phyloP scores from a whole-genome alignment of 179 eudicot genomes.

The Beta macrorhiza region DNA sequence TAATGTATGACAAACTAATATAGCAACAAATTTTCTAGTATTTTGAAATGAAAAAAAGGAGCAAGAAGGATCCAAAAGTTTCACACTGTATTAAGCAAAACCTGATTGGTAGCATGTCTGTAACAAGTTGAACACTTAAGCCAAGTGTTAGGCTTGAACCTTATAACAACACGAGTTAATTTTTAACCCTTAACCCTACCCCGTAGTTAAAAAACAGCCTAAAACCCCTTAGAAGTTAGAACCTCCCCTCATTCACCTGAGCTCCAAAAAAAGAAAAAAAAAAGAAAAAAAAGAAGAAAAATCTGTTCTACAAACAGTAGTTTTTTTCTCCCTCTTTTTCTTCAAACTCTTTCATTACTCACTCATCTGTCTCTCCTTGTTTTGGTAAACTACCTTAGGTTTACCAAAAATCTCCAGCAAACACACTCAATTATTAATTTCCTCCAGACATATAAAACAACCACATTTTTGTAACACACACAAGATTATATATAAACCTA shows the following conservation, averaged over 20 bases:
- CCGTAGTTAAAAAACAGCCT: not conserved
- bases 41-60: not conserved
- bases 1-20: no score
- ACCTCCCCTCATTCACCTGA: not conserved
- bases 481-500: no score
- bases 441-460: not conserved
- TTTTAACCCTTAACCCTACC: constrained; percentile 9
- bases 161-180: not conserved
- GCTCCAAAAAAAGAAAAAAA: not conserved
- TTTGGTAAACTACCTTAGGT: constrained; percentile 41
- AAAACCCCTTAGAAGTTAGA: not conserved
- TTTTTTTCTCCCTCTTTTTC: not conserved
- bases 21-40: no score
- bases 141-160: constrained; percentile 42
- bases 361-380: constrained; percentile 10
- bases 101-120: constrained; percentile 53
- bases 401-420: constrained; percentile 13
- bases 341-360: constrained; percentile 14
- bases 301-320: not conserved
- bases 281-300: not conserved
- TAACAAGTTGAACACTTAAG: constrained; percentile 13
- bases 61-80: constrained; percentile 11
- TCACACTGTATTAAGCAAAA: constrained; percentile 23
- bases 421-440: not conserved
- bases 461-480: not conserved